Conservation (phyloP, 2,329 filamentous ascomycete species). For the Capronia americana region DNA sequence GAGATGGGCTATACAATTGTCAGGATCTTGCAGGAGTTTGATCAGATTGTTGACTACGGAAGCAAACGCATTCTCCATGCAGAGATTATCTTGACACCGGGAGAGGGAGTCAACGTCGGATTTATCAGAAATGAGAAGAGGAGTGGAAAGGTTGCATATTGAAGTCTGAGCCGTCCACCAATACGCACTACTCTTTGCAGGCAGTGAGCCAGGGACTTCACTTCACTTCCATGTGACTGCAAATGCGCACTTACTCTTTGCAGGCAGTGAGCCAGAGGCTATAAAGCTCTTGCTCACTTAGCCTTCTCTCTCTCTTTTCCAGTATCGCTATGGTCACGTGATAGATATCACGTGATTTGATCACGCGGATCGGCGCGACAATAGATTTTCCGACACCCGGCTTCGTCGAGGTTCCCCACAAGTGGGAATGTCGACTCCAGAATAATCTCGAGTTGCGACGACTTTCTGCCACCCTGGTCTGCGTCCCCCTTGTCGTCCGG, state of each 20-base stretch:
- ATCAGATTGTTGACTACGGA: slow-evolving; percentile 45
- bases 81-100: slow-evolving; percentile 39
- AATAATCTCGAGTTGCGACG: slow-evolving; percentile 8
- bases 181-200: too few relatives aligned
- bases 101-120: slow-evolving; percentile 39
- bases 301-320: too few relatives aligned
- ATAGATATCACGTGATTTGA: background rate
- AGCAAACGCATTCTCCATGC: slow-evolving; percentile 32
- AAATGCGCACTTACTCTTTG: too few relatives aligned
- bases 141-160: background rate
- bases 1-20: slow-evolving; percentile 62
- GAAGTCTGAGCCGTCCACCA: too few relatives aligned
- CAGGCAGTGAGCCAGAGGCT: too few relatives aligned
- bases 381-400: background rate
- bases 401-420: slow-evolving; percentile 3
- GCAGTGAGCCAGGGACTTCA: too few relatives aligned
- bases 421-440: slow-evolving; percentile 2
- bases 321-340: background rate
- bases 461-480: background rate
- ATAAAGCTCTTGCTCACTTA: too few relatives aligned
- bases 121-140: slow-evolving; percentile 33
- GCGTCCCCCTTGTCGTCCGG: background rate
- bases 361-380: background rate
- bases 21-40: slow-evolving; percentile 52
- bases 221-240: too few relatives aligned